Evolutionary conservation across 345 rosid species (phyloP).

Genomic region (Iberis pinnata): DNA sequence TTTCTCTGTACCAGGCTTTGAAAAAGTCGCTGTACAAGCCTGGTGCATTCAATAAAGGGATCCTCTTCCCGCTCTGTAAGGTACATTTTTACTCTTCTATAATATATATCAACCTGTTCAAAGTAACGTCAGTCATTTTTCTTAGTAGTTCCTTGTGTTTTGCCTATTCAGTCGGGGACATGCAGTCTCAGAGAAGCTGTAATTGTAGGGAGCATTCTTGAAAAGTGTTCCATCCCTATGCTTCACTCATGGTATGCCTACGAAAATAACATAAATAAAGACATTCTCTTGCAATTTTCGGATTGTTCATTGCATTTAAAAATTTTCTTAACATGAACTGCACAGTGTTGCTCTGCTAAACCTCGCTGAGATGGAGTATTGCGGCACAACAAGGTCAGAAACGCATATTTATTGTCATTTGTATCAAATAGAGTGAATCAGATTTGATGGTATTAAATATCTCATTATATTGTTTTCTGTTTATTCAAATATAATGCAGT

Average conservation of each 20-base stretch:
- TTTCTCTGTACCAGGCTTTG: conserved; percentile 70
- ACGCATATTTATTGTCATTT: too few species aligned
- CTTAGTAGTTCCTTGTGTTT: background rate
- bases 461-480: conserved; percentile 7
- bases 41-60: conserved; percentile 90
- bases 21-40: conserved; percentile 81
- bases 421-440: too few species aligned
- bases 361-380: conserved; percentile 89
- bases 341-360: conserved; percentile 66
- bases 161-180: conserved; percentile 71
- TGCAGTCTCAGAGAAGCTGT: conserved; percentile 94
- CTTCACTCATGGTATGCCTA: conserved; percentile 75
- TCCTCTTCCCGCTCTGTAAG: conserved; percentile 81
- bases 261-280: background rate
- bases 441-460: background rate
- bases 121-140: background rate
- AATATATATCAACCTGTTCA: background rate
- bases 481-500: conserved; percentile 34
- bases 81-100: conserved; percentile 31
- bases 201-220: conserved; percentile 74
- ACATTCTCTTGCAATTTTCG: background rate
- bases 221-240: conserved; percentile 78
- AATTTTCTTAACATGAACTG: conserved; percentile 27
- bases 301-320: background rate
- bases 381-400: conserved; percentile 96